Evolutionary conservation across 148 eudicot species (phyloP), one percentile per base, ranked within the genome.

Genomic region (Silene conica): DNA sequence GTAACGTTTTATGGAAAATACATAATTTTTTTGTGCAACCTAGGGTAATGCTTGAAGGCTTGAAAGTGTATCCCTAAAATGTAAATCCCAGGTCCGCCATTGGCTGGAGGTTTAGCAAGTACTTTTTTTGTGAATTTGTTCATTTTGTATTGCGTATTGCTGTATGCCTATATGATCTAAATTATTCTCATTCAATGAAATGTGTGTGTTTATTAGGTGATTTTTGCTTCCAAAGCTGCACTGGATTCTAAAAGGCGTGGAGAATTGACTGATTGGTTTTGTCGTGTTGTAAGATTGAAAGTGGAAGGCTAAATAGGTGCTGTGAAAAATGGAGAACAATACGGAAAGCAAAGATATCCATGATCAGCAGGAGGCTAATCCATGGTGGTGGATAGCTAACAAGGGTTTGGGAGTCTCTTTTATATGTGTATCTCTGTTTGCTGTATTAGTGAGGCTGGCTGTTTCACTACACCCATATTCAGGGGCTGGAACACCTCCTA

Each of bases 401-500:
- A 85, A 73, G 79, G 86, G 92, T 76, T 70, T 87, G n/a, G 77
- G 80, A 43, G 79, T 84, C 71, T 74, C 84, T 69, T 89, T 89
- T 79, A 38, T 87, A 54, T 86, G 87, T 77, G 82, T 87, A 62
- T 82, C 90, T 73, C 43, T 90, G 52, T 94, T 92, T 79, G 90
- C 97, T 9, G 23, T 94, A 50, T 67, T 94, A 66, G 85, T 94
- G 25, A 85, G 98, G 48, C 82, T 88, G 19, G 81, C 85, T 19
- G 87, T 92, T 45, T 90, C 98, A 3, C 77, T 92, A 43, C 93
- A 94, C 68, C 90, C 96, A 8, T 94, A 92, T 66, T 92, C 97
- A 6, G 98, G 98, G 26, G 93, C 89, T 31, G 85, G 89, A 46
- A 78, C 86, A 71, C 90, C 92, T 19, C 96, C 98, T n/a, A 94